Base-by-base conservation (phyloP, 2,329 filamentous ascomycete species). In the Fusarium tjaetaba region DNA sequence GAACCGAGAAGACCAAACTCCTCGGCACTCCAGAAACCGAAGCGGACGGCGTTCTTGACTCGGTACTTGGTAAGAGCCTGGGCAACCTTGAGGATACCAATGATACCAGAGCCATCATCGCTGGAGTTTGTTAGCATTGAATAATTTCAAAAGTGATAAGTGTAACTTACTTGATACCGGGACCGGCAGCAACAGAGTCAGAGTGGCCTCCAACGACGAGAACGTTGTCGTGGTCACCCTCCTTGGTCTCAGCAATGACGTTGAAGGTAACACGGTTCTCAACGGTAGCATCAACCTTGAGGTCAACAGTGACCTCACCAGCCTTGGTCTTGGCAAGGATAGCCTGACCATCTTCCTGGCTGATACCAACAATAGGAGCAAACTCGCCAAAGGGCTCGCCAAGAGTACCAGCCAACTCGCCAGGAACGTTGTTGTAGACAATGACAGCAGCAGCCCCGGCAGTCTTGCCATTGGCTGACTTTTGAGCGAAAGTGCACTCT, bases 351-450 rank as follows among this genome's bases (percentile, higher is more conserved):
- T 86, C 84, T 36, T 84, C 85, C 65, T 85, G 83, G 61, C 84
- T 85, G 68, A 92, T 84, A 22, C 87, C 87, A 2, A 89, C 82
- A 34, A 85, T 85, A 2, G 90, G 86, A 2, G 86, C 84, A 36
- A 89, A 89, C 14, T 79, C 78, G 39, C 74, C 77, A 49, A 84
- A 84, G 0, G 85, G 83, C 11, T 79, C 80, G 55, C 89, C 89
- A 2, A 92, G 83, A 4, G 89, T 92, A 36, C 89, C 90, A 11
- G 85, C 78, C 3, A 85, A 63, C 7, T 79, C 65, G 5, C 88
- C 90, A 0, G 84, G 80, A 7, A 82, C 86, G 68, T 92, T 92
- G 83, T 93, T 92, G 81, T 91, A 92, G 67, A 93, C 83, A 60
- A 93, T 77, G 2, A 85, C 86, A 2, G 83, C 91, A 1, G 80